phyloP scores from a whole-genome alignment of 345 rosid genomes.

The Eucalyptus leucophloia region DNA sequence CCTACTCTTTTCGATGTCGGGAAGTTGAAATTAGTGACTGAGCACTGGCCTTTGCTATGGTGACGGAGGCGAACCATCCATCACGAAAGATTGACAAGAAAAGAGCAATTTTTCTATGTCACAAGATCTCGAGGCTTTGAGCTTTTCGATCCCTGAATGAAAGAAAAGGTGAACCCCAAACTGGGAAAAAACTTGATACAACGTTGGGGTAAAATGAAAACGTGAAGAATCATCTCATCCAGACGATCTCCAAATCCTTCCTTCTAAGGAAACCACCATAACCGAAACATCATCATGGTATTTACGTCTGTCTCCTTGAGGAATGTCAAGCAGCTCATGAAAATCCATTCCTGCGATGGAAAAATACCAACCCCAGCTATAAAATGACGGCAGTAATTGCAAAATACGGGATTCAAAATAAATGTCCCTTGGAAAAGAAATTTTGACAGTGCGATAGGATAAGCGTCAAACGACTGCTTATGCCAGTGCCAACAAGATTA shows the following conservation, averaged over 20 bases:
- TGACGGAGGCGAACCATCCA: background rate
- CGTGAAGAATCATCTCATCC: slow-evolving; percentile 32
- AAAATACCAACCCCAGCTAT: background rate
- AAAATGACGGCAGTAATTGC: background rate
- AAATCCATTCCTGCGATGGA: slow-evolving; percentile 70
- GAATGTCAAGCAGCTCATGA: slow-evolving; percentile 85
- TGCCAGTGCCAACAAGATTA: background rate
- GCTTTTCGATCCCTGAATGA: slow-evolving; percentile 15
- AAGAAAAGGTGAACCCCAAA: slow-evolving; percentile 18
- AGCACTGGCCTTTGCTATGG: background rate
- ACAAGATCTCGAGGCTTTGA: slow-evolving; percentile 7
- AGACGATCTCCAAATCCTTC: slow-evolving; percentile 94
- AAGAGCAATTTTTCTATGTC: background rate
- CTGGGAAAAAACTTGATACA: slow-evolving; percentile 10
- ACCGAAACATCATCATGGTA: slow-evolving; percentile 96
- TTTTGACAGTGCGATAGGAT: background rate
- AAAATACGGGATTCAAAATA: background rate
- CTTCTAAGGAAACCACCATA: slow-evolving; percentile 94
- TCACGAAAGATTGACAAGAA: background rate
- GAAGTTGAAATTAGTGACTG: background rate
- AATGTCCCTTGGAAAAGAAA: background rate
- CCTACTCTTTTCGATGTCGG: background rate
- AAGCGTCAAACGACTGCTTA: background rate
- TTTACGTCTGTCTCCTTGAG: slow-evolving; percentile 90
- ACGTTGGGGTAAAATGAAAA: background rate